Evolutionary conservation across 164 flowering plant species (phyloP), one percentile per base, ranked within the genome.

Genomic region (Amborella trichopoda): DNA sequence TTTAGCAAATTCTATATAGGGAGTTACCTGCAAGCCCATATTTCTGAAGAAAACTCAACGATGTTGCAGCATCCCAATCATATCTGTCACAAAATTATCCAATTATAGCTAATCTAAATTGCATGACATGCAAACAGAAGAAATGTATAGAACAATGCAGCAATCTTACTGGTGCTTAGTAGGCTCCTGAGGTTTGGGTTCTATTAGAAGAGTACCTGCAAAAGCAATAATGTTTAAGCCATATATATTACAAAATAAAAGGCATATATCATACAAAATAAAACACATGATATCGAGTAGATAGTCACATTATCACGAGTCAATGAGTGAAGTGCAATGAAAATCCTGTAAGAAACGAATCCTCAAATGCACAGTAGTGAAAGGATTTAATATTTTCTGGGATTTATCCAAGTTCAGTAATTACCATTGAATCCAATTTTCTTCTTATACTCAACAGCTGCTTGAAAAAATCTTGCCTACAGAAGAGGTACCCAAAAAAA

Each of bases 101-200:
- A 44, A 34, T n/a, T 17, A 28, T 10, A 60, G 23, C 1, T 25
- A 17, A 40, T 9, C 48, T 26, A 32, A 21, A 5, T 50, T 23
- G 14, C 18, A 26, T 3, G 9, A 8, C 19, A 59, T 19, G 21
- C 1, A 26, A 8, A 53, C 11, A n/a, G 17, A 44, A 23, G 6
- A 13, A 25, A 41, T 19, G 8, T 21, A 39, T 32, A 5, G 19
- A 22, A 28, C 21, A 4, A 51, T 9, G 2, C 22, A 28, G 14
- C 33, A 46, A 58, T 23, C 73, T 53, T 80, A 87, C 99, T 91
- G 99, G 63, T 91, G 99, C 33, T 91, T 87, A 28, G 99, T 91
- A 16, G 99, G 96, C 59, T 91, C 99, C 65, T 91, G 99, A 44
- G 99, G 99, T 70, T 91, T 87, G 46, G 99, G 96, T 69, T 91